These are phyloP conservation scores for Porcisia hertigi DNA, from an alignment of 208 protist species.

Conservation along the genomic window DNA sequence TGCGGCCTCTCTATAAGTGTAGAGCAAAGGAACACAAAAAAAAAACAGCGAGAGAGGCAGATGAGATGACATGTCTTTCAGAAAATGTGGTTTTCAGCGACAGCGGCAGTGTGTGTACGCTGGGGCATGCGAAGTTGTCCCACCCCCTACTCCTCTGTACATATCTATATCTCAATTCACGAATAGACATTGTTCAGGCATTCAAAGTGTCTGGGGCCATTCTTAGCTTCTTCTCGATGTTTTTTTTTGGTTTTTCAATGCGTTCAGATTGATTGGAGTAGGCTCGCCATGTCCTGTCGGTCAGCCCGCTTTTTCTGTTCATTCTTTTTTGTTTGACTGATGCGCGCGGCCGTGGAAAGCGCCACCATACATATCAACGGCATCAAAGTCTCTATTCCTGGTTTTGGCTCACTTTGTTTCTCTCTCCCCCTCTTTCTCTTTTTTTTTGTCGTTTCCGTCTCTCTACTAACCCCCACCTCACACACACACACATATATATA, in stretches of 20 bases:
- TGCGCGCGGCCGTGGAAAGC: not conserved
- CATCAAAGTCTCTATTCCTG: not conserved
- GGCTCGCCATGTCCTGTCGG: not conserved
- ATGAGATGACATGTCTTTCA: no score
- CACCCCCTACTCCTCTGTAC: not conserved
- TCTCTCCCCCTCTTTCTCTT: not conserved
- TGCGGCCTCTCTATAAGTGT: no score
- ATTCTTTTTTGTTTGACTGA: not conserved
- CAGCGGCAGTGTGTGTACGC: no score
- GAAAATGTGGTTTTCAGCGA: no score
- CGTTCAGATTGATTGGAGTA: not conserved
- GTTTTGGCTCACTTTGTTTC: no score
- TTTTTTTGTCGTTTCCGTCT: not conserved
- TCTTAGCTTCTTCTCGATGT: not conserved
- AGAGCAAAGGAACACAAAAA: no score
- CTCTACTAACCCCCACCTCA: not conserved
- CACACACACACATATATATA: not conserved
- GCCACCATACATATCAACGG: not conserved
- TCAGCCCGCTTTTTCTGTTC: not conserved
- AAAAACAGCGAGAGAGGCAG: no score
- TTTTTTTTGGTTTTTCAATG: no score
- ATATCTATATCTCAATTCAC: not conserved
- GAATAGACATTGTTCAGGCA: not conserved
- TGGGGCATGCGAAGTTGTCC: not conserved
- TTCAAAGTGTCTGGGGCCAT: not conserved